phyloP scores from a whole-genome alignment of 805 yeast genomes.

The Metschnikowia santaceciliae region DNA sequence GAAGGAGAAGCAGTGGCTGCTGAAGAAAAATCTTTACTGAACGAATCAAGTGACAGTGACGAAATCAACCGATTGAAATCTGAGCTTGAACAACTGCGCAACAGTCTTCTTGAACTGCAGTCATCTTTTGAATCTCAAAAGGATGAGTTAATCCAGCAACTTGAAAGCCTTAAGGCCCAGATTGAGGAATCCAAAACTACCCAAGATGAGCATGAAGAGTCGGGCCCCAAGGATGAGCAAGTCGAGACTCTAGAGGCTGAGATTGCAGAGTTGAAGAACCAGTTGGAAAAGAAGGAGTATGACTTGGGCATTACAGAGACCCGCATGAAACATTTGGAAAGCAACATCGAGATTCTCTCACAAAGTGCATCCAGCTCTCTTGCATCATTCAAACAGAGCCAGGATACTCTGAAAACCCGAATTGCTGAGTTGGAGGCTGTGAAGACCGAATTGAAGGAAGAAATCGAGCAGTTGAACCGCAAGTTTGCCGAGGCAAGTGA shows the following conservation, averaged over 20 bases:
- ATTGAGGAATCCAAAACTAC: neutral
- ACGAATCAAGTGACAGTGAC: neutral
- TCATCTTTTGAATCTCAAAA: neutral
- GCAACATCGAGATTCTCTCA: conserved; percentile 14
- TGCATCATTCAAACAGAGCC: conserved; percentile 7
- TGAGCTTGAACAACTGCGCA: conserved; percentile 3
- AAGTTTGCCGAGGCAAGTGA: conserved; percentile 19
- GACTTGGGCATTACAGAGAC: conserved; percentile 13
- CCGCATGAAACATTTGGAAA: conserved; percentile 14
- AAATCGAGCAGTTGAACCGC: conserved; percentile 21
- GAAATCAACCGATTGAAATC: neutral
- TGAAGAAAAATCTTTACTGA: neutral
- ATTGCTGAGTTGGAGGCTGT: conserved; percentile 22
- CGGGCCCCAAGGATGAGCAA: neutral
- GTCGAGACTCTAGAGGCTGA: conserved; percentile 5
- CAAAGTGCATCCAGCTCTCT: conserved; percentile 12
- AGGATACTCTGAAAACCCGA: conserved; percentile 10
- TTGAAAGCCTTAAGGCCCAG: neutral
- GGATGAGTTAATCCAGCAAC: neutral
- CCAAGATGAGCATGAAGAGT: neutral
- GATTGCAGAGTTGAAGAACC: conserved; percentile 13
- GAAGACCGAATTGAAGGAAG: conserved; percentile 19
- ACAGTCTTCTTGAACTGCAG: neutral
- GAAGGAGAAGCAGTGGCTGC: neutral
- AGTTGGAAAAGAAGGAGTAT: conserved; percentile 11